A percentile compares a stretch with the other conserved stretches of the same genome.
Conservation (phyloP, 2,329 filamentous ascomycete species). For the Calonectria leucothoes region DNA sequence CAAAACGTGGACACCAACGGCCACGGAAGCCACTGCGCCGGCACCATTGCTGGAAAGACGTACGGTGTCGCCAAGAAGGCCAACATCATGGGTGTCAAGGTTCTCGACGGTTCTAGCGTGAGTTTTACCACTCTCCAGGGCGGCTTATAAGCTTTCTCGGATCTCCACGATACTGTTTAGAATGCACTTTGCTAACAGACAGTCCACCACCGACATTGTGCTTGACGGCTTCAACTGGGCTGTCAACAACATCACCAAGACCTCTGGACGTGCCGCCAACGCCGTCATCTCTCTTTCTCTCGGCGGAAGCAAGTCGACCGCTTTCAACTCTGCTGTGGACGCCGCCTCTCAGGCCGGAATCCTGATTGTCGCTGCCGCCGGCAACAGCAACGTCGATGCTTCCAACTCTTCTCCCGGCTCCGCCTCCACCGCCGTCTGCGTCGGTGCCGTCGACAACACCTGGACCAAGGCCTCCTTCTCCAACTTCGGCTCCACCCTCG, state of each 20-base stretch:
- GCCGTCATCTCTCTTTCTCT: conserved; percentile 68
- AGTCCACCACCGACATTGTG: conserved; percentile 41
- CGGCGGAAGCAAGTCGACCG: conserved; percentile 56
- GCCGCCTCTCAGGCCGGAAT: conserved; percentile 59
- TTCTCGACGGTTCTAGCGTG: conserved; percentile 47
- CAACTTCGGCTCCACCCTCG: conserved; percentile 61
- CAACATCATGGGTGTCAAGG: conserved; percentile 58
- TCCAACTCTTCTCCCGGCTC: conserved; percentile 59
- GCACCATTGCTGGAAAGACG: conserved; percentile 56
- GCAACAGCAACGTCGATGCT: conserved; percentile 59
- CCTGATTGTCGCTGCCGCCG: conserved; percentile 66
- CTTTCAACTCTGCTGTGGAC: conserved; percentile 63
- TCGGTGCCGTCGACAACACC: conserved; percentile 59
- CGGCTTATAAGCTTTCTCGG: background rate
- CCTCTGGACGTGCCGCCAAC: conserved; percentile 51
- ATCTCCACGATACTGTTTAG: background rate
- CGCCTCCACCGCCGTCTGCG: conserved; percentile 60
- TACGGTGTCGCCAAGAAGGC: conserved; percentile 60
- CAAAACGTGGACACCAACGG: conserved; percentile 52
- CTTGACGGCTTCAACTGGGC: conserved; percentile 52
- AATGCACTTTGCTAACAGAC: background rate
- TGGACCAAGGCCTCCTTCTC: conserved; percentile 57
- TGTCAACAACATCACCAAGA: conserved; percentile 53
- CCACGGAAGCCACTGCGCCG: conserved; percentile 61
- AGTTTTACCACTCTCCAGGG: conserved; percentile 2